Evolutionary conservation across 352 stramenopile genomes (phyloP), one percentile per base, ranked within the genome.

Genomic region (Phytophthora fragariae): DNA sequence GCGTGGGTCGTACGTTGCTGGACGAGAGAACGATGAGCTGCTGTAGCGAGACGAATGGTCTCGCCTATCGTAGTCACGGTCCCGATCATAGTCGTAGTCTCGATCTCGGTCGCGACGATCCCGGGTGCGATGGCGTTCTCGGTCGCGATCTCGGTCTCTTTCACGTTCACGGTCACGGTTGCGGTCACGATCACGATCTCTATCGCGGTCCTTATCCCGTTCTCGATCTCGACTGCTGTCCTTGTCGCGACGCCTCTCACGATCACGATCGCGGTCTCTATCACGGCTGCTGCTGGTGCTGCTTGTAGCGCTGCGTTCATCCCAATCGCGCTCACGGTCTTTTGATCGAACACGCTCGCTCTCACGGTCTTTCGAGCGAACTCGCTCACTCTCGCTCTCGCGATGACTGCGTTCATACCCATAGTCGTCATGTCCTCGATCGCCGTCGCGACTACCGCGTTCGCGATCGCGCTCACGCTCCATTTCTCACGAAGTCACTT

Each of bases 1-100:
- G 0, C 79, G 78, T n/a, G 86, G 87, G 37, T 95, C 89, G 67
- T 97, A 97, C 60, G 88, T 95, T 24, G 87, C 86, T 24, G 87
- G 88, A 3, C 90, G 84, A n/a, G 88, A 95, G 64, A 96, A 95
- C 6, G 85, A 81, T 17, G 90, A 80, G 37, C 41, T 83, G 65
- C 77, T 66, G 65, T 71, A 62, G 65, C 71, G 56, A 21, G 70
- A 61, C 53, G 66, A 73, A 31, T 76, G 73, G 5, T 88, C 73
- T 12, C 66, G 62, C 27, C 65, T 65, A 17, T 78, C 58, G 39
- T 71, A 65, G 24, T 85, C 68, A 58, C 77, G 72, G 12, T 87
- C 76, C 6, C 66, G 58, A 47, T 83, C 69, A 31, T 65, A 39
- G 1, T 83, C 82, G 11, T 73, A 72, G 24, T 86, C 76, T 12